Conservation (phyloP, 192 early-diverging fungal species). For the Coemansia sp. region DNA sequence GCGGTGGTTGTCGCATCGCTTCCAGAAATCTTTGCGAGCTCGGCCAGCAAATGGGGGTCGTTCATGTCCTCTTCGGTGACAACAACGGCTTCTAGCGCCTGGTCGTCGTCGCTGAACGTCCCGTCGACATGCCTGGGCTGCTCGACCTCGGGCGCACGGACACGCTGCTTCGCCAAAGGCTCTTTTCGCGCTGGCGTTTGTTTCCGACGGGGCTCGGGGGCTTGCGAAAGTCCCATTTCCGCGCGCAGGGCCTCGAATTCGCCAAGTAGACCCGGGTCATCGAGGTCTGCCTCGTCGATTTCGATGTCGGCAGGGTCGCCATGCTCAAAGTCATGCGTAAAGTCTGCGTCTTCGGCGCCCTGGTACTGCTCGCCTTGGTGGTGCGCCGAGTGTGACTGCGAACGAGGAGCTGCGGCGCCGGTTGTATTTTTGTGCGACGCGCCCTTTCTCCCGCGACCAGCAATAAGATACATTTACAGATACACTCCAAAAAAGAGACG, state of each 20-base stretch:
- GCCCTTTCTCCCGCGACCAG: conserved; percentile 22
- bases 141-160: not conserved
- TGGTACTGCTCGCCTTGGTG: not conserved
- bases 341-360: not conserved
- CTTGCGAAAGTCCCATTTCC: conserved; percentile 31
- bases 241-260: conserved; percentile 38
- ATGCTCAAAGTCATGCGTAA: not conserved
- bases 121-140: not conserved
- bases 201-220: not conserved
- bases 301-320: not conserved
- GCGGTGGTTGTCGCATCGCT: not conserved
- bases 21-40: conserved; percentile 18
- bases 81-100: conserved; percentile 15
- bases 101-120: conserved; percentile 17
- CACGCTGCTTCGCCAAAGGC: not conserved
- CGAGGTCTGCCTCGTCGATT: conserved; percentile 20
- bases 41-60: conserved; percentile 34
- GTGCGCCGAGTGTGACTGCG: not conserved
- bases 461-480: conserved; percentile 26
- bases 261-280: conserved; percentile 42
- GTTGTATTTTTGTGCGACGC: not conserved
- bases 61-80: conserved; percentile 48
- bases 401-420: not conserved
- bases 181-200: not conserved
- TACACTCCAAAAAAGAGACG: not conserved